Percentiles rank a stretch among this genome's conserved stretches.
Conservation (phyloP, 345 rosid species). For the Lepidium didymum region DNA sequence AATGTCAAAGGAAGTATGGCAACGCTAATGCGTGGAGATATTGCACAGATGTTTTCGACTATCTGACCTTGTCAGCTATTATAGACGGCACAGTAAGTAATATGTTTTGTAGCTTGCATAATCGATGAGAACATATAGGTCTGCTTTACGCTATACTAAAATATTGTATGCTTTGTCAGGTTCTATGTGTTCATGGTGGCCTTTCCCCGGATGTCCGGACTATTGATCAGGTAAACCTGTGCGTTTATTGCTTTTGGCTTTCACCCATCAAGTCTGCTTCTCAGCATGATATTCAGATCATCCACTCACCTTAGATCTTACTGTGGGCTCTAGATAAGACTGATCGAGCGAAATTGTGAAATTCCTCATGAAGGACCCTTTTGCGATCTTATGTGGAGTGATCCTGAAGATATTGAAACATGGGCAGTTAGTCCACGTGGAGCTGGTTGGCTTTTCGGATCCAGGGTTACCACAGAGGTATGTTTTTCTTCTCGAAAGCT, state of each 20-base stretch:
- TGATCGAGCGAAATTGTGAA: slow-evolving; percentile 92
- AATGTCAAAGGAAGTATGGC: slow-evolving; percentile 99
- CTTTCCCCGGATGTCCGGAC: slow-evolving; percentile 98
- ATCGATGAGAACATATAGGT: neutral
- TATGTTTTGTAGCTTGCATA: neutral
- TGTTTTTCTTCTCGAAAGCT: neutral
- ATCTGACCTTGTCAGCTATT: slow-evolving; percentile 94
- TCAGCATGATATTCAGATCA: slow-evolving; percentile 3
- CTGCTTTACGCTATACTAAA: neutral
- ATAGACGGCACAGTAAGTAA: slow-evolving; percentile 92
- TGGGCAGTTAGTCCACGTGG: slow-evolving; percentile 99
- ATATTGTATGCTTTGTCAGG: slow-evolving; percentile 34
- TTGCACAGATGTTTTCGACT: slow-evolving; percentile 99
- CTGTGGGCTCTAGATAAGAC: slow-evolving; percentile 60
- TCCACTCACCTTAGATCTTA: slow-evolving; percentile 3
- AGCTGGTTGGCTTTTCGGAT: slow-evolving; percentile 99
- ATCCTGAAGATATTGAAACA: slow-evolving; percentile 99
- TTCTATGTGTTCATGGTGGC: slow-evolving; percentile 99
- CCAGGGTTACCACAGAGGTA: slow-evolving; percentile 98
- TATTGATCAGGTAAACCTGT: slow-evolving; percentile 71
- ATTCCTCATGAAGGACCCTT: slow-evolving; percentile 99
- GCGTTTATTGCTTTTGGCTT: neutral
- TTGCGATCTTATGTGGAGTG: slow-evolving; percentile 99
- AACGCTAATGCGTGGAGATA: slow-evolving; percentile 99
- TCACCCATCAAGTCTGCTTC: neutral